phyloP scores from a whole-genome alignment of 768 basidiomycete genomes.

The Pleurotus djamor region DNA sequence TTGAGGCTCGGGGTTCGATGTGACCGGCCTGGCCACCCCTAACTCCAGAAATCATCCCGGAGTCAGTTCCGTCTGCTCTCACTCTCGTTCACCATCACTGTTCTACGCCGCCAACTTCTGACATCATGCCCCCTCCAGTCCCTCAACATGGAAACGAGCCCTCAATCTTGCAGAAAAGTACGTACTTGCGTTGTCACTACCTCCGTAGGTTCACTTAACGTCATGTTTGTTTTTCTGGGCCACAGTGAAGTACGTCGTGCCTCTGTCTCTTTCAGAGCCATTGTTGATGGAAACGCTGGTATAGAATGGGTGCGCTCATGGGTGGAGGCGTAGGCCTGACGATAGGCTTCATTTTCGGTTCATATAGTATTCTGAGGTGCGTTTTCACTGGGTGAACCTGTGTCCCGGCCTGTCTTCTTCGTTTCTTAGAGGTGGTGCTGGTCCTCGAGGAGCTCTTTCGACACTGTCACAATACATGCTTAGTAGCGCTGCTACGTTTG shows the following conservation, averaged over 20 bases:
- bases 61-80: no score
- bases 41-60: not conserved
- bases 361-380: constrained; percentile 87
- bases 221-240: not conserved
- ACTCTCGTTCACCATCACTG: no score
- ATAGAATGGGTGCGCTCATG: constrained; percentile 92
- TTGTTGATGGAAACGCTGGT: constrained; percentile 10
- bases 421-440: constrained; percentile 72
- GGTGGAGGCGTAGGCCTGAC: constrained; percentile 93
- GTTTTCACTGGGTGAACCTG: constrained; percentile 17
- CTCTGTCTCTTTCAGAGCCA: constrained; percentile 11
- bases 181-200: constrained; percentile 20
- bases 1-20: not conserved
- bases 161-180: constrained; percentile 78
- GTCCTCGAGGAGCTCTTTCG: constrained; percentile 85
- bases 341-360: constrained; percentile 96
- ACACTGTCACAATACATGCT: constrained; percentile 99
- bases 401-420: not conserved
- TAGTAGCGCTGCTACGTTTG: constrained; percentile 95
- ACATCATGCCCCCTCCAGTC: constrained; percentile 10
- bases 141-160: constrained; percentile 44
- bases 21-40: not conserved
- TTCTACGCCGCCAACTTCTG: not conserved
- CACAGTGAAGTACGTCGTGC: constrained; percentile 57
- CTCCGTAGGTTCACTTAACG: constrained; percentile 1